Conservation (phyloP, 1,139 yeast species). For the Debaryomyces coudertii region DNA sequence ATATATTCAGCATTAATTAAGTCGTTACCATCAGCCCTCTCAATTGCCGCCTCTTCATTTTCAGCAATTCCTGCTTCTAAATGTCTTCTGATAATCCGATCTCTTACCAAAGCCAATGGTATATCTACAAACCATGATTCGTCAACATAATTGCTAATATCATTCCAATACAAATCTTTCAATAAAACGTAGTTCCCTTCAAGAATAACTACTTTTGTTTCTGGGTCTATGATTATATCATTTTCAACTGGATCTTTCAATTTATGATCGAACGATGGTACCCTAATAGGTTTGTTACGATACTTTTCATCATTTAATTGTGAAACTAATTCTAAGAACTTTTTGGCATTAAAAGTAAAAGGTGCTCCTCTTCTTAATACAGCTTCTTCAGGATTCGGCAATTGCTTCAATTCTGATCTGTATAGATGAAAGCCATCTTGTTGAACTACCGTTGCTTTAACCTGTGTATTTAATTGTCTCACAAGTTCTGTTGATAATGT, state of each 20-base stretch:
- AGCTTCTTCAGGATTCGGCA: conserved; percentile 61
- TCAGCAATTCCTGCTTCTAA: conserved; percentile 66
- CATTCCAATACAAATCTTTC: conserved; percentile 53
- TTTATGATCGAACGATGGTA: conserved; percentile 81
- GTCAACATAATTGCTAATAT: conserved; percentile 39
- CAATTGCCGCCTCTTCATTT: conserved; percentile 59
- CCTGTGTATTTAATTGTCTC: conserved; percentile 19
- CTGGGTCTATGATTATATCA: conserved; percentile 47
- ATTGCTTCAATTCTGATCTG: conserved; percentile 50
- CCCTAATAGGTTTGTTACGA: conserved; percentile 31
- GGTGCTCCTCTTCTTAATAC: conserved; percentile 79
- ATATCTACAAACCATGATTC: conserved; percentile 53
- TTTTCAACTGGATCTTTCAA: conserved; percentile 65
- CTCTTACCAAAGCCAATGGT: conserved; percentile 47
- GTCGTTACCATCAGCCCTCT: conserved; percentile 71
- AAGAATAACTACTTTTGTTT: conserved; percentile 54
- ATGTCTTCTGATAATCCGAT: conserved; percentile 73
- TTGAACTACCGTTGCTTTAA: conserved; percentile 37
- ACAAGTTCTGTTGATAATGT: conserved; percentile 53
- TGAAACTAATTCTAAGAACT: conserved; percentile 31
- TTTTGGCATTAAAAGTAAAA: conserved; percentile 70
- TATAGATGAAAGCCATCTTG: conserved; percentile 87
- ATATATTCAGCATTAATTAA: conserved; percentile 66
- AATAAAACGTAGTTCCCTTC: conserved; percentile 69
- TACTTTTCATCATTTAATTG: conserved; percentile 20